Percentiles rank a stretch among this genome's conserved stretches.
Conservation (phyloP, 805 yeast species). For the Lachancea dasiensis region DNA sequence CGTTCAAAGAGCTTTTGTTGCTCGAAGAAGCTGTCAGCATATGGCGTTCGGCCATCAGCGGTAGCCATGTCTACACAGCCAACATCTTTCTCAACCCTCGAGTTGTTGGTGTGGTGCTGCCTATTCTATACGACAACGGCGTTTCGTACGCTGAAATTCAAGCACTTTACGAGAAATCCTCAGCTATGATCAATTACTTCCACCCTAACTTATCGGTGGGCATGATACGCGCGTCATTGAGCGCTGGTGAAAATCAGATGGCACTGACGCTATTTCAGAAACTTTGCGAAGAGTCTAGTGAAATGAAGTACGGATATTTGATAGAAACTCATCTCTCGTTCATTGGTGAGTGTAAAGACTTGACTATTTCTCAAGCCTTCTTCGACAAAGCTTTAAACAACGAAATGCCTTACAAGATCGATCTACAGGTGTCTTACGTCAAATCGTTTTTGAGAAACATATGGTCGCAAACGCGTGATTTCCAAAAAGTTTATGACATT, state of each 20-base stretch:
- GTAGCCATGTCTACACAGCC: constrained; percentile 20
- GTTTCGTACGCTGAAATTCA: constrained; percentile 58
- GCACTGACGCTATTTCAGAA: constrained; percentile 62
- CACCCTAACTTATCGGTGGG: constrained; percentile 54
- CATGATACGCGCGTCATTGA: constrained; percentile 66
- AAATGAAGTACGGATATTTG: constrained; percentile 44
- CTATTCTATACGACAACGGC: constrained; percentile 56
- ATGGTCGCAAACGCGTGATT: constrained; percentile 49
- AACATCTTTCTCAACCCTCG: constrained; percentile 52
- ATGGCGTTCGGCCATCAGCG: constrained; percentile 51
- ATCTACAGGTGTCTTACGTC: constrained; percentile 67
- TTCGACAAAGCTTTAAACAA: constrained; percentile 65
- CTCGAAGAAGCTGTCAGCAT: constrained; percentile 58
- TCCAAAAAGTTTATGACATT: constrained; percentile 50
- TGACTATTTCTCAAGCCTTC: constrained; percentile 64
- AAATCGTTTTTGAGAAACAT: constrained; percentile 58
- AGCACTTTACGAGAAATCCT: constrained; percentile 45
- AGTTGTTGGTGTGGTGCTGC: constrained; percentile 63
- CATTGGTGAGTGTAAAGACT: constrained; percentile 71
- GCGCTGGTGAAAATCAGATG: constrained; percentile 55
- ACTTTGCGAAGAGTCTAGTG: constrained; percentile 48
- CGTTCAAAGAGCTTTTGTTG: constrained; percentile 54
- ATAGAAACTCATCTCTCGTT: constrained; percentile 72
- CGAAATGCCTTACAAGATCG: constrained; percentile 67
- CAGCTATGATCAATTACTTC: constrained; percentile 29